These are phyloP conservation scores for Trypanosoma grayi DNA, from an alignment of 208 protist species.

Conservation along the genomic window DNA sequence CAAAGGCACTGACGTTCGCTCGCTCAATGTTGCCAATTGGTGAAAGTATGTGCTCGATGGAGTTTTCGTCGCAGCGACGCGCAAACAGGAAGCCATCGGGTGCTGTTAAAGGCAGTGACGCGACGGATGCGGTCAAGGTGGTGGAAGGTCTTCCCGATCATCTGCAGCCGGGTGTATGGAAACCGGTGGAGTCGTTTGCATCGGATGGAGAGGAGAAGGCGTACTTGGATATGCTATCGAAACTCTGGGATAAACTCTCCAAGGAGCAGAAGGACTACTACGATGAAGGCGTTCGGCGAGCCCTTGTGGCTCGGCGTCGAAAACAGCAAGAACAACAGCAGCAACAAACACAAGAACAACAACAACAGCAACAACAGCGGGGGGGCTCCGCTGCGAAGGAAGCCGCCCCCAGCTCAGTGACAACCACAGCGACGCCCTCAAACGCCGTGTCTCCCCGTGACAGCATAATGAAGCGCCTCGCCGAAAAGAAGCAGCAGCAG, in stretches of 20 bases:
- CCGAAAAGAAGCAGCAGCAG: slow-evolving; percentile 45
- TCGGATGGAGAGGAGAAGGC: slow-evolving; percentile 40
- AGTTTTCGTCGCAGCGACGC: slow-evolving; percentile 23
- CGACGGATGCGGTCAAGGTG: not conserved
- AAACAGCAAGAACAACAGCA: slow-evolving; percentile 10
- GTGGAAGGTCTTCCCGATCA: slow-evolving; percentile 25
- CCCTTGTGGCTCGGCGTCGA: slow-evolving; percentile 28
- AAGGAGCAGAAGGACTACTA: slow-evolving; percentile 76
- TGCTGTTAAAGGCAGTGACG: not conserved
- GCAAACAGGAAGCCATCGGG: not conserved
- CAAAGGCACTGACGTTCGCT: slow-evolving; percentile 44
- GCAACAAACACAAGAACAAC: not conserved
- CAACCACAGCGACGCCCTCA: not conserved
- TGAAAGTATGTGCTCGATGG: slow-evolving; percentile 21
- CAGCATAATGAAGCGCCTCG: slow-evolving; percentile 45
- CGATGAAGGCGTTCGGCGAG: slow-evolving; percentile 57
- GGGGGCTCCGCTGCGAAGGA: no score
- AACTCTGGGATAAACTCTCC: slow-evolving; percentile 69
- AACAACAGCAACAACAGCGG: not conserved
- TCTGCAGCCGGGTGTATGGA: slow-evolving; percentile 50
- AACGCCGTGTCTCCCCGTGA: slow-evolving; percentile 22
- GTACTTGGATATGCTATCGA: slow-evolving; percentile 56
- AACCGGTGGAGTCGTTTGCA: slow-evolving; percentile 39
- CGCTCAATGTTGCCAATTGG: slow-evolving; percentile 41
- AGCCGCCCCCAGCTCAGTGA: no score